Evolutionary conservation across 1,139 yeast genomes (phyloP).

Genomic region (Yamadazyma sp.): DNA sequence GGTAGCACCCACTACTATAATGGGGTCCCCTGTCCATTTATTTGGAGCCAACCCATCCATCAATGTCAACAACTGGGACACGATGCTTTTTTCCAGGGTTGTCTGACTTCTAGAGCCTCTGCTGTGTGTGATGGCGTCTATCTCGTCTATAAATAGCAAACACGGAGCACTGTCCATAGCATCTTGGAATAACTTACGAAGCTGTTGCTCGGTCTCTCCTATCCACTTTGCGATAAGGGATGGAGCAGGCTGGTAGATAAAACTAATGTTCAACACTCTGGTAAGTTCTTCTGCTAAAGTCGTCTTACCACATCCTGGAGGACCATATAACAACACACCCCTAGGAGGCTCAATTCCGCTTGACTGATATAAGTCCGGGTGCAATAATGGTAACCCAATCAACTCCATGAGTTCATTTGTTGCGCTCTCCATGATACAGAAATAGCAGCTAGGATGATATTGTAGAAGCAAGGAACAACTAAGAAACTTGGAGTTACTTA

Average conservation of each 20-base stretch:
- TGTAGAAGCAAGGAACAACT: no score
- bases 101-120: constrained; percentile 95
- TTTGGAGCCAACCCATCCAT: constrained; percentile 90
- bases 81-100: constrained; percentile 97
- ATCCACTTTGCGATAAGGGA: constrained; percentile 99
- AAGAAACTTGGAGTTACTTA: no score
- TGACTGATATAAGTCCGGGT: constrained; percentile 83
- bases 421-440: constrained; percentile 77
- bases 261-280: constrained; percentile 91
- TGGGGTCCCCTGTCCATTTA: constrained; percentile 90
- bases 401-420: constrained; percentile 84
- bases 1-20: constrained; percentile 53
- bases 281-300: constrained; percentile 95
- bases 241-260: constrained; percentile 89
- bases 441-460: no score
- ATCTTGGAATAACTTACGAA: constrained; percentile 90
- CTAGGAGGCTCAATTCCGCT: constrained; percentile 98
- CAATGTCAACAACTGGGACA: constrained; percentile 89
- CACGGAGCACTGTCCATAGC: constrained; percentile 92
- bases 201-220: constrained; percentile 93
- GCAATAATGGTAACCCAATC: constrained; percentile 86
- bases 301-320: constrained; percentile 99
- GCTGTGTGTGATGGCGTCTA: constrained; percentile 97
- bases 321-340: constrained; percentile 92
- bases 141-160: constrained; percentile 88